Evolutionary conservation across 768 basidiomycete genomes (phyloP).

Genomic region (Lactifluus hygrophoroides): DNA sequence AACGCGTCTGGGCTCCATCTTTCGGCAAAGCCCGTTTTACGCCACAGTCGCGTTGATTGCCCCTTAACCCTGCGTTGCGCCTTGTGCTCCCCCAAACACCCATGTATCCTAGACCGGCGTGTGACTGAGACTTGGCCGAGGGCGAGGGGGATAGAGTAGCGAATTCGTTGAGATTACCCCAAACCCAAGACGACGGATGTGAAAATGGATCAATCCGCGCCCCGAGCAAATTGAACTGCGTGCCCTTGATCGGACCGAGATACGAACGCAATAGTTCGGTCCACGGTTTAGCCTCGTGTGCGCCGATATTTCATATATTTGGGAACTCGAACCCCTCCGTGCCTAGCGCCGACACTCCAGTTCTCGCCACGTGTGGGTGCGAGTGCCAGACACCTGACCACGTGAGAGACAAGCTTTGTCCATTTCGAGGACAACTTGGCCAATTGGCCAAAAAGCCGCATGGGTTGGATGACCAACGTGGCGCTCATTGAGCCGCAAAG

Average conservation of each 20-base stretch:
- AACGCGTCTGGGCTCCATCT: neutral
- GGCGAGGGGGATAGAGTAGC: neutral
- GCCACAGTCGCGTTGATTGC: constrained; percentile 14
- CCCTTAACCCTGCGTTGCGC: no score
- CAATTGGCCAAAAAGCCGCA: constrained; percentile 9
- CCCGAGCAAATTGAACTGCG: neutral
- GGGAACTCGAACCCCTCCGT: constrained; percentile 5
- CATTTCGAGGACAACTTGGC: neutral
- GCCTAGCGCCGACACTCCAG: constrained; percentile 2
- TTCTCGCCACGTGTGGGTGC: constrained; percentile 7
- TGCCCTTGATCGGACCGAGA: neutral
- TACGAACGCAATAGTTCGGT: neutral
- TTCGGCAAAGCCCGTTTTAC: constrained; percentile 2
- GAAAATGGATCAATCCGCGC: neutral
- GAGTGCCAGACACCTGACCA: constrained; percentile 10
- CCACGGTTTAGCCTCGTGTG: constrained; percentile 12
- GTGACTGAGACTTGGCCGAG: neutral
- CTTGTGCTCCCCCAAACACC: no score
- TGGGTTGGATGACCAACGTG: constrained; percentile 5
- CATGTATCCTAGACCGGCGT: neutral
- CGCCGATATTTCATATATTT: constrained; percentile 10
- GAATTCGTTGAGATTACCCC: no score
- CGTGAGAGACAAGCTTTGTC: neutral
- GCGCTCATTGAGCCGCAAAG: constrained; percentile 8
- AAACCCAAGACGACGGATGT: no score